phyloP scores from a whole-genome alignment of 2,329 filamentous ascomycete genomes.

The Pyrenophora graminea region DNA sequence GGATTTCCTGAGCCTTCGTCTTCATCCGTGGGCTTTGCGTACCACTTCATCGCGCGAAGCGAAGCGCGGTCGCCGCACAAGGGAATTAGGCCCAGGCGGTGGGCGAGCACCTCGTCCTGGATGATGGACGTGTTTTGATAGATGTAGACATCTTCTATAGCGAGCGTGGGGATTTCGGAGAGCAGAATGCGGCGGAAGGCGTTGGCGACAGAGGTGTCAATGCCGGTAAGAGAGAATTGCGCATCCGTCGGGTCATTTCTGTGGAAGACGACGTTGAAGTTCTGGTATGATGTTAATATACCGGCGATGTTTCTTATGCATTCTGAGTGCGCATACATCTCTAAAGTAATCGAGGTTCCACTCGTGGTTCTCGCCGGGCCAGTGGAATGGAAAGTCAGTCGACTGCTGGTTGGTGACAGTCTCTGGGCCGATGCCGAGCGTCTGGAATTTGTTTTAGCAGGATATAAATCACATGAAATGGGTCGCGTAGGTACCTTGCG shows the following conservation, averaged over 20 bases:
- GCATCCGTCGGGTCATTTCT: conserved; percentile 76
- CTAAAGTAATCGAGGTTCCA: conserved; percentile 78
- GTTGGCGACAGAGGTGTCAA: conserved; percentile 93
- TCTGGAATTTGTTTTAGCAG: conserved; percentile 55
- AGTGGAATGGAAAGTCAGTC: conserved; percentile 90
- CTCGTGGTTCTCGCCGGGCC: conserved; percentile 81
- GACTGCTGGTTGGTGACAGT: conserved; percentile 87
- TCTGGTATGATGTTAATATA: conserved; percentile 43
- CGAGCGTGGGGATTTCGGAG: conserved; percentile 89
- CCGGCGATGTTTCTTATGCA: background rate
- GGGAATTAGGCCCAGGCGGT: conserved; percentile 87
- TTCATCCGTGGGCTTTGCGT: conserved; percentile 67
- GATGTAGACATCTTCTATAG: conserved; percentile 91
- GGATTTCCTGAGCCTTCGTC: conserved; percentile 48
- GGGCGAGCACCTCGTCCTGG: conserved; percentile 93
- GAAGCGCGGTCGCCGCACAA: conserved; percentile 79
- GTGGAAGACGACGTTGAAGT: conserved; percentile 80
- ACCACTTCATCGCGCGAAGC: conserved; percentile 82
- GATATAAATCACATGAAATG: background rate
- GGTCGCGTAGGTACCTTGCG: conserved; percentile 59
- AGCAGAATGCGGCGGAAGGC: conserved; percentile 96
- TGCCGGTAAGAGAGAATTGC: conserved; percentile 86
- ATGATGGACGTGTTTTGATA: conserved; percentile 97
- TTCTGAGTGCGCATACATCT: conserved; percentile 48
- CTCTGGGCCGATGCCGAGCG: conserved; percentile 84